Evolutionary conservation across 225 moss, liverwort and hornwort species (phyloP), one percentile per base, ranked within the genome.

Genomic region (Anthoceros angustus): DNA sequence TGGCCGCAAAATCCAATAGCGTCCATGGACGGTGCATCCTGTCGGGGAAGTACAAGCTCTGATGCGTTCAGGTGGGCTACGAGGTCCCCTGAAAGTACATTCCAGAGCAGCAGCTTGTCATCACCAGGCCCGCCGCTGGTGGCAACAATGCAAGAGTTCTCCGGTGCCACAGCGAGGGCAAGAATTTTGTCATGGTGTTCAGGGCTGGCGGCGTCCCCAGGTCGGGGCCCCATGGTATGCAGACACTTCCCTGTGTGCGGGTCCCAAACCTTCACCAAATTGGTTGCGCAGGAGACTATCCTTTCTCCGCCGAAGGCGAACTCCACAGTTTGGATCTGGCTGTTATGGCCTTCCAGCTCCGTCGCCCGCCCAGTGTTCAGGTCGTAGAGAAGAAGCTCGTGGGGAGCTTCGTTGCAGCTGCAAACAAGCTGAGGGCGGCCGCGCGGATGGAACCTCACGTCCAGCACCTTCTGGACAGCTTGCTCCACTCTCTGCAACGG

Each of bases 391-490:
- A 89, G 71, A 62, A 89, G 76, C 67, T 93, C 89, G 63, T 89
- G 84, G 6, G 92, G 89, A 61, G 89, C 83, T 88, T 92, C 92
- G 39, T 92, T 92, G 82, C 92, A 92, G 75, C 92, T 92, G 61
- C 86, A 85, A 66, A 85, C 86, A 65, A 92, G 77, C 68, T 85
- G 76, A 7, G 92, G 89, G 26, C 81, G 75, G 66, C 88, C 89
- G 71, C 83, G 70, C 42, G 92, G 92, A 83, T 89, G 88, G 62
- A 92, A 77, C 80, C 92, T 78, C 69, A 92, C 80, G 72, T 88
- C 92, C 24, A 92, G 80, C 43, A 92, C 92, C 73, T 92, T 92
- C 72, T 88, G 92, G 43, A 92, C 88, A 61, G 88, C 88, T 82
- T 92, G 88, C 83, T 93, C 86, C 65, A 80, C 67, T 73, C 86